phyloP scores from a whole-genome alignment of 1,284 basidiomycete genomes.

The Tilletia setariae region DNA sequence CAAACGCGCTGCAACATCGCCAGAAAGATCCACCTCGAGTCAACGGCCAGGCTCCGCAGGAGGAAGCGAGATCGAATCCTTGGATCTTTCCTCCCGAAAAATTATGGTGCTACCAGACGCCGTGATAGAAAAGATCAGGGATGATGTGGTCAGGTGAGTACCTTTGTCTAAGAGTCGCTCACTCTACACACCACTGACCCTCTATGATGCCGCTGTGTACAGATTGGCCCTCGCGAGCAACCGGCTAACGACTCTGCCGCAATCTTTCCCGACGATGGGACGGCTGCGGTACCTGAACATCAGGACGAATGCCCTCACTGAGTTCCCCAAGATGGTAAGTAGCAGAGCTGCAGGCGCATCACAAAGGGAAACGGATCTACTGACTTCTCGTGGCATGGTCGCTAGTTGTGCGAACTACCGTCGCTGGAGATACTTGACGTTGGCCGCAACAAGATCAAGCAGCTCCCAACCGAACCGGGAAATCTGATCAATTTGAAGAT shows the following conservation, averaged over 20 bases:
- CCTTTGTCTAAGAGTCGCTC: neutral
- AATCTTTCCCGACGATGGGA: constrained; percentile 71
- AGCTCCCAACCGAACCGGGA: constrained; percentile 75
- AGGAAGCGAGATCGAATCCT: neutral
- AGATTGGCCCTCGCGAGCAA: constrained; percentile 87
- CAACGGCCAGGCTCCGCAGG: neutral
- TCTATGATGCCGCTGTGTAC: constrained; percentile 2
- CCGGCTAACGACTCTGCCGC: constrained; percentile 72
- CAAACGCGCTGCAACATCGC: neutral
- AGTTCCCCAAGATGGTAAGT: constrained; percentile 82
- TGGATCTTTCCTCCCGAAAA: constrained; percentile 41
- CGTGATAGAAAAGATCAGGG: constrained; percentile 34
- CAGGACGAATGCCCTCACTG: constrained; percentile 77
- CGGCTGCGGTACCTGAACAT: constrained; percentile 88
- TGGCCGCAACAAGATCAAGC: constrained; percentile 83
- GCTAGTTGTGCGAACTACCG: constrained; percentile 60
- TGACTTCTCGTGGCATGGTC: neutral
- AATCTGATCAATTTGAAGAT: constrained; percentile 76
- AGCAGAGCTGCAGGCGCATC: no score
- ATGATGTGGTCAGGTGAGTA: constrained; percentile 35
- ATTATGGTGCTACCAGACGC: constrained; percentile 33
- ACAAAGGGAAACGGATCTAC: no score
- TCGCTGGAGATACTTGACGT: constrained; percentile 91
- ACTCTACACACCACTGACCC: neutral
- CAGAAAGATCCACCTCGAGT: neutral